Evolutionary conservation across 495 filamentous ascomycete species (phyloP).

Genomic region (Penicillium salamii): DNA sequence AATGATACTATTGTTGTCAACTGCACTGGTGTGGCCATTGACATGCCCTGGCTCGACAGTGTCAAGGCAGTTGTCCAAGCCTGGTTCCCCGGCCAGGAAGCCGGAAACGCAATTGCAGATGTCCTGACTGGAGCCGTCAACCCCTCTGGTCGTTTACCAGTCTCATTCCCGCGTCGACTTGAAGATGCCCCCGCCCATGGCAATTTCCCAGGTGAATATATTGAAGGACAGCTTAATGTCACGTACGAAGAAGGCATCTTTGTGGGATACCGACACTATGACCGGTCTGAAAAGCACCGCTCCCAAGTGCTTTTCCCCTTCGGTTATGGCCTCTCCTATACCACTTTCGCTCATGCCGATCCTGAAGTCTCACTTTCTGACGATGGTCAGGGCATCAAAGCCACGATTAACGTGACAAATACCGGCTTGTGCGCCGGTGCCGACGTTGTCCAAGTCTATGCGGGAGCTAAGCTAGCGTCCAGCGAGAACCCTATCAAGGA

Average conservation of each 20-base stretch:
- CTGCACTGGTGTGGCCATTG: conserved; percentile 69
- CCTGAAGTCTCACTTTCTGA: conserved; percentile 56
- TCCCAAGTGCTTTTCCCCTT: conserved; percentile 70
- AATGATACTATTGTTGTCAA: conserved; percentile 34
- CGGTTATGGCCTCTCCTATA: conserved; percentile 73
- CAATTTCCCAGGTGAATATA: conserved; percentile 60
- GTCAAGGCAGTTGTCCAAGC: conserved; percentile 77
- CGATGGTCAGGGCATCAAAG: conserved; percentile 46
- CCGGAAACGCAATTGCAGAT: conserved; percentile 49
- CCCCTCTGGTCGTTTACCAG: conserved; percentile 70
- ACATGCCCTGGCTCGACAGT: conserved; percentile 66
- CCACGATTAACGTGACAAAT: conserved; percentile 66
- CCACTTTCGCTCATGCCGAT: not conserved
- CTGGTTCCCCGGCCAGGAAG: conserved; percentile 60
- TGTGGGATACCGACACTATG: conserved; percentile 82
- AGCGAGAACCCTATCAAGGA: conserved; percentile 57
- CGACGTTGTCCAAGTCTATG: conserved; percentile 73
- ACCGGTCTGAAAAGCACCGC: conserved; percentile 53
- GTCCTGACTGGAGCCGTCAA: conserved; percentile 59
- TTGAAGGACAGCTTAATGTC: conserved; percentile 61
- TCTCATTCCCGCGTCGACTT: conserved; percentile 70
- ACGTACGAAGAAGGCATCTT: conserved; percentile 74
- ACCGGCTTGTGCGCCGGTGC: conserved; percentile 62
- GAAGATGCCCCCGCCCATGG: conserved; percentile 66
- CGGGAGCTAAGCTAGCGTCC: conserved; percentile 37